phyloP scores from a whole-genome alignment of 345 rosid species.

The Raphanus sativus region DNA sequence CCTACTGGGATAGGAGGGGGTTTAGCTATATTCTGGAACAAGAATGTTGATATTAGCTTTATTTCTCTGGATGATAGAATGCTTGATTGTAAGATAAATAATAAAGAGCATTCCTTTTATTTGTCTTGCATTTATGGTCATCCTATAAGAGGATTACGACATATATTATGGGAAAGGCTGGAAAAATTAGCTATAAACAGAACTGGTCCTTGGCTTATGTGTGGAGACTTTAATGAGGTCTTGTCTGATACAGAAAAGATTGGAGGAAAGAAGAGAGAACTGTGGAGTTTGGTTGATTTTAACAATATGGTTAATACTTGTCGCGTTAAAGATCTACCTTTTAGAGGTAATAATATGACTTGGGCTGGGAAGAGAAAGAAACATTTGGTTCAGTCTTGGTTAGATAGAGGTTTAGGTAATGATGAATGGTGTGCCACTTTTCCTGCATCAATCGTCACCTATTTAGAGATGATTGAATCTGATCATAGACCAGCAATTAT shows the following conservation, averaged over 20 bases:
- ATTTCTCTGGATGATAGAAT: not conserved
- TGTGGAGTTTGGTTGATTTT: not conserved
- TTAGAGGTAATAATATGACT: not conserved
- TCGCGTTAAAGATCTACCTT: not conserved
- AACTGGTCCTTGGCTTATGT: not conserved
- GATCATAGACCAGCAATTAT: not conserved
- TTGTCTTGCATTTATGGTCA: not conserved
- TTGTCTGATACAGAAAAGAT: not conserved
- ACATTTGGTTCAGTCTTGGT: not conserved
- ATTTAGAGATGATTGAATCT: not conserved
- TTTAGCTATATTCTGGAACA: not conserved
- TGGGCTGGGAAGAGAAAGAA: not conserved
- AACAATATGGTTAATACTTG: not conserved
- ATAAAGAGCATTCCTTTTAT: too few species aligned
- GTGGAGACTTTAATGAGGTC: not conserved
- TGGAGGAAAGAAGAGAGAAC: not conserved
- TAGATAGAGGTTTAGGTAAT: not conserved
- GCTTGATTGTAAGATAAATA: not conserved
- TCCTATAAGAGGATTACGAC: not conserved
- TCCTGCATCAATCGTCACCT: not conserved
- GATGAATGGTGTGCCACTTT: not conserved
- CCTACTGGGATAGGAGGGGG: not conserved
- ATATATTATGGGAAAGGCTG: not conserved
- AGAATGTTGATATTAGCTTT: not conserved
- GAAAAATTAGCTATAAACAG: not conserved